Evolutionary conservation across 345 rosid genomes (phyloP).

Genomic region (Populus nigra): DNA sequence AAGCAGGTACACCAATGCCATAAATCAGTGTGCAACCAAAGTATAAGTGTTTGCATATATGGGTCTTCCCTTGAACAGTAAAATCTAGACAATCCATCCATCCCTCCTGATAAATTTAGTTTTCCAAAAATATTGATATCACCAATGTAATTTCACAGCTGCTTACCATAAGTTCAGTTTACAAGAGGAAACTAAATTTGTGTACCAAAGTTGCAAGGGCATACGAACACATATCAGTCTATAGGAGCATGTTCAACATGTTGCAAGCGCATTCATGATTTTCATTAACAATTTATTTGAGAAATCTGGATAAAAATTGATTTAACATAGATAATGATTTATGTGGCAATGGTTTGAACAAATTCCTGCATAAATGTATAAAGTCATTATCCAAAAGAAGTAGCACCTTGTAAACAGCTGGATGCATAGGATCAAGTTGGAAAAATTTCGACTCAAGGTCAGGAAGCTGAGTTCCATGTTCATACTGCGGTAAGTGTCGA

Average conservation of each 20-base stretch:
- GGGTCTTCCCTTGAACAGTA: neutral
- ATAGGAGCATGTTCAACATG: neutral
- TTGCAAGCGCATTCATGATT: neutral
- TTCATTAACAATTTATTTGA: neutral
- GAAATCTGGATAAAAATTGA: neutral
- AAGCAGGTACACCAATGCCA: conserved; percentile 9
- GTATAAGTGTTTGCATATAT: neutral
- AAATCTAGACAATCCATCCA: neutral
- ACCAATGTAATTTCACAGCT: too few species aligned
- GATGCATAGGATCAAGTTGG: conserved; percentile 87
- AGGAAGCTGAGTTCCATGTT: conserved; percentile 88
- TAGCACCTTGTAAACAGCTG: conserved; percentile 84
- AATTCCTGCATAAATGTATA: too few species aligned
- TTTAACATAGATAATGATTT: neutral
- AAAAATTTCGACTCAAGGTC: conserved; percentile 76
- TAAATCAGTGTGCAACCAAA: neutral
- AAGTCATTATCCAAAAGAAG: conserved; percentile 3
- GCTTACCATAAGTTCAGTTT: neutral
- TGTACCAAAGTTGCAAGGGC: neutral
- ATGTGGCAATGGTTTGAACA: too few species aligned
- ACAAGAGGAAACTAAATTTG: neutral
- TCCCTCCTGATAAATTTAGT: neutral
- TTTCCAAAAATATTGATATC: neutral
- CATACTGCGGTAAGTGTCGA: conserved; percentile 95
- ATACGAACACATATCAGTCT: neutral